phyloP scores from a whole-genome alignment of 257 asterid species.

The Nicotiana sylvestris region DNA sequence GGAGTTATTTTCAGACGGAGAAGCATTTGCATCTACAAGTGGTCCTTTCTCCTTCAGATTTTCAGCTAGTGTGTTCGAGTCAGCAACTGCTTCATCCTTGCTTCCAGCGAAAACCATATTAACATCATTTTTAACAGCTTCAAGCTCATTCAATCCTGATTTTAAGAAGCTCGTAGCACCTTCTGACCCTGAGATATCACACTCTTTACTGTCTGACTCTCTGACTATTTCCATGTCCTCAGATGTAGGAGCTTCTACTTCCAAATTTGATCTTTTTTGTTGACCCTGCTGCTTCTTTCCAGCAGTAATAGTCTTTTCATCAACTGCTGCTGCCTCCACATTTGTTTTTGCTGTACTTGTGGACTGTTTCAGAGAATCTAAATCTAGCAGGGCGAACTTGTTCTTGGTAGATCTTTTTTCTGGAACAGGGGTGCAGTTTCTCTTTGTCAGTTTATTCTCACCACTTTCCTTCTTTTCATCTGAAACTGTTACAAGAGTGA shows the following conservation, averaged over 20 bases:
- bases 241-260: slow-evolving; percentile 23
- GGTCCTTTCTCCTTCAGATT: slow-evolving; percentile 10
- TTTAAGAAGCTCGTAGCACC: slow-evolving; percentile 19
- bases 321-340: slow-evolving; percentile 14
- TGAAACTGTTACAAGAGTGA: not conserved
- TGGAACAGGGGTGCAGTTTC: not conserved
- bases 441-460: not conserved
- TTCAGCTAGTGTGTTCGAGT: not conserved
- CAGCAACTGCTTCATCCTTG: not conserved
- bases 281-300: slow-evolving; percentile 18
- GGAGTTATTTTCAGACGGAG: slow-evolving; percentile 13
- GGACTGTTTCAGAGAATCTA: slow-evolving; percentile 17
- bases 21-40: slow-evolving; percentile 18
- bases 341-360: slow-evolving; percentile 15
- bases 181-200: slow-evolving; percentile 22
- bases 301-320: slow-evolving; percentile 12
- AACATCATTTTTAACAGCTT: slow-evolving; percentile 10
- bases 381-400: not conserved
- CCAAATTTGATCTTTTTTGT: slow-evolving; percentile 16
- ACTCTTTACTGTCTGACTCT: slow-evolving; percentile 12
- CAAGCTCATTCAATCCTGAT: not conserved
- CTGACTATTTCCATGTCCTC: slow-evolving; percentile 14
- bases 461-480: not conserved
- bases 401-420: slow-evolving; percentile 1
- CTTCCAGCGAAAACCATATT: not conserved